Base-by-base conservation (phyloP, 164 flowering plant species). In the Chimonanthus praecox region DNA sequence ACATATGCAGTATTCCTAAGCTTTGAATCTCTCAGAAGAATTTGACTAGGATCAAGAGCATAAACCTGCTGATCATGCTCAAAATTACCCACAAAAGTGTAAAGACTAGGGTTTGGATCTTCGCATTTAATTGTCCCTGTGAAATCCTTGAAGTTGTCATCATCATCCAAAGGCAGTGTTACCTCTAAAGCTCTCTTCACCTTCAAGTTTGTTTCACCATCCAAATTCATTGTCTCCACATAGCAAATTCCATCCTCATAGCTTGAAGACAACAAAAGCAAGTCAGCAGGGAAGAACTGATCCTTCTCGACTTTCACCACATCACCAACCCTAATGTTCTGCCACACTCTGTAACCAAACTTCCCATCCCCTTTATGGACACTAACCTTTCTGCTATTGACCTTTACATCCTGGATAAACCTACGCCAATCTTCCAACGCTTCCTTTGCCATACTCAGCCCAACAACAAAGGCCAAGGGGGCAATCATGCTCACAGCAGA, bases 141-240 rank as follows among this genome's bases (percentile, higher is more conserved):
- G 78, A 88, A 89, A 71, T 87, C 71, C 68, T 74, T 74, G 80
- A 88, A 90, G 73, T 77, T 69, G 8, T 72, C 75, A 61, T 92
- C 91, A 6, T 89, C 89, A 13, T 83, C 84, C 61, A 89, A 71
- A 2, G 77, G 78, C 60, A 85, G 80, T 51, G 94, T 92, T 51
- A 71, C 86, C 20, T 90, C 91, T 61, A 88, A 73, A 58, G 88
- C 85, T 78, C 89, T 90, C 75, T 92, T 92, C 16, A 92, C 79
- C 78, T 92, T 92, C 85, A 90, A 80, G 78, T 92, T 90, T 60
- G 95, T 90, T 76, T 92, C 97, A n/a, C 97, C 97, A 72, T 92
- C 97, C 68, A 92, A 89, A 74, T 92, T 92, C 77, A 78, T 92
- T 69, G 97, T 92, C 83, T 92, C 94, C n/a, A 92, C 95, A 78